Base-by-base conservation (phyloP, 768 basidiomycete species). In the Kwoniella europaea region DNA sequence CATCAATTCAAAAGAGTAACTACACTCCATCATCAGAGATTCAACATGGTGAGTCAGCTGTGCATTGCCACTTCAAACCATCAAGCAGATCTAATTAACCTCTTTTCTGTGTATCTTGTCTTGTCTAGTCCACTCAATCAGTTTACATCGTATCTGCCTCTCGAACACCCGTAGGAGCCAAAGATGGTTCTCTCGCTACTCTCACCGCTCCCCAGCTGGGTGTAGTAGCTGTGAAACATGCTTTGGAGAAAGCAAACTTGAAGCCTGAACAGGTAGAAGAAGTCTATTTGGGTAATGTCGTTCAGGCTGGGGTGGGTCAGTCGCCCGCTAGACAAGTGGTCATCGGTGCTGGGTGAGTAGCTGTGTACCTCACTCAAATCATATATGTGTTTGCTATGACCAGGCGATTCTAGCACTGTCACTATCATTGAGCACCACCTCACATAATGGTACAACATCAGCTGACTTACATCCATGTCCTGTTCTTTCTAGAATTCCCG, bases 291-390 rank as follows among this genome's bases (percentile, higher is more conserved):
- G 97, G 97, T 75, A 95, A 99, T 82, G 97, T 99, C 80, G 89
- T 98, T 67, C 96, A 98, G 85, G 97, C 94, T 2, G 94, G 94
- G 77, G 92, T 95, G 63, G 97, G 97, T 55, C 97, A 99, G 86
- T 92, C 91, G 12, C 97, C 97, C n/a, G 97, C 97, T 63, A 90
- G 97, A 74, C 97, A 99, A 85, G 97, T 95, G 65, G 94, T 91
- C n/a, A 89, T 99, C 69, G 88, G 86, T 66, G 88, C 94, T n/a
- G 97, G 97, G 73, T 86, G 65, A 74, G 79, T 76, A 10, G 24
- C 15, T 13, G 13, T n/a, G 10, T 54, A 16, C 50, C 41, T 9
- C 9, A 24, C 16, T 41, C 20, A n/a, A 15, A 65, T 29, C 20
- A 16, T 15, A 56, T 57, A 2, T 16, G 43, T 41, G 3, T 60